Evolutionary conservation across 1,284 basidiomycete genomes (phyloP).

Genomic region (Sanghuangporus baumii): DNA sequence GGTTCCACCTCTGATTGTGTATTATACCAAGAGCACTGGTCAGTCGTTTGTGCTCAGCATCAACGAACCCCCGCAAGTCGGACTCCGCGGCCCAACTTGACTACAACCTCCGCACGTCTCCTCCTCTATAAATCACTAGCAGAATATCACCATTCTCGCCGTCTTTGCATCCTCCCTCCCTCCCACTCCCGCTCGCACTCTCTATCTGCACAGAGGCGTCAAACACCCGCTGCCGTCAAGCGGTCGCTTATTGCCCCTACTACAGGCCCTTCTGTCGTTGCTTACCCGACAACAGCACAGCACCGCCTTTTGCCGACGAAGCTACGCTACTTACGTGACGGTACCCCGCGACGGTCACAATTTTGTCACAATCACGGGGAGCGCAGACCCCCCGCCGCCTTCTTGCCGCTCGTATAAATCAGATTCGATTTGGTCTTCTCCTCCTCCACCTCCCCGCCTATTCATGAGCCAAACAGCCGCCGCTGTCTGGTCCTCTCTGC

Average conservation of each 20-base stretch:
- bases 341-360: not conserved
- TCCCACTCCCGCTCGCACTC: not conserved
- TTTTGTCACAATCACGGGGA: not conserved
- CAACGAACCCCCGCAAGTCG: not conserved
- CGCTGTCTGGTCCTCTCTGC: constrained; percentile 15
- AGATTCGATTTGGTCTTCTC: not conserved
- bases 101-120: constrained; percentile 1
- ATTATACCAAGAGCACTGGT: not conserved
- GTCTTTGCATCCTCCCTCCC: not conserved
- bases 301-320: not conserved
- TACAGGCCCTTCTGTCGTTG: not conserved
- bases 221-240: not conserved
- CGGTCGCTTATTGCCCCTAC: not conserved
- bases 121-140: not conserved
- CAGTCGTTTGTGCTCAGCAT: not conserved
- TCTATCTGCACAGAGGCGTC: not conserved
- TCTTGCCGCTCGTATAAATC: constrained; percentile 7
- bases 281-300: not conserved
- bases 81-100: not conserved
- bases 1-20: not conserved
- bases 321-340: not conserved
- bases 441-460: constrained; percentile 4
- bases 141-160: not conserved
- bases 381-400: not conserved
- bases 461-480: constrained; percentile 17